Evolutionary conservation across 1,284 basidiomycete species (phyloP), one percentile per base, ranked within the genome.

Genomic region (Apiotrichum montevideense): DNA sequence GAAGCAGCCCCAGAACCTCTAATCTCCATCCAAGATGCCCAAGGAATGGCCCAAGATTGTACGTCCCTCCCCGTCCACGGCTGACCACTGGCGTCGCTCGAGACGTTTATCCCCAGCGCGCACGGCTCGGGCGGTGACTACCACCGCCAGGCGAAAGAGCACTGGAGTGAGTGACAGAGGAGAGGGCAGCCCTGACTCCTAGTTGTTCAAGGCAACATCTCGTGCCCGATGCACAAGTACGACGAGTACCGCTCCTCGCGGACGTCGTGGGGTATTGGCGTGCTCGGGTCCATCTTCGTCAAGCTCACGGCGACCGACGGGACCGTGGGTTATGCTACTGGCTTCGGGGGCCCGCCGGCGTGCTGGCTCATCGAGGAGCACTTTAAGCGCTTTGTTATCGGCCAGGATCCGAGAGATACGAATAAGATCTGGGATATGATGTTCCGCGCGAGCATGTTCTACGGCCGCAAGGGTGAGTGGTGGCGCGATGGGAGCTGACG

Each of bases 301-400:
- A 79, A 79, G 62, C 62, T 82, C 50, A 77, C 78, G 35, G 80
- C 80, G 1, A 74, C 75, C 9, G 80, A 81, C 62, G 81, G 81
- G 14, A 77, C 77, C 0, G 69, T 77, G 44, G 78, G 81, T 15
- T 79, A 81, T 55, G 78, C 80, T 1, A 81, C 80, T n/a, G 77
- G 77, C 15, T 80, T 81, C 58, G 81, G 80, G 35, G 80, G 81
- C 1, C 80, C 80, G 1, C 80, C 81, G 2, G 80, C 80, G 0
- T 81, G 80, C 68, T 82, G 80, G 80, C 73, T 82, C 48, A 80
- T 82, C 60, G 77, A 80, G 59, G 74, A 81, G 64, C 80, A 82
- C 66, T 79, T 80, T 56, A 75, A 79, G 67, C 75, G 81, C 40
- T 82, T 82, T 68, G 72, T 82, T 41, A 56, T 81, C 15, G 80